A percentile compares a stretch with the other conserved stretches of the same genome.
phyloP scores from a whole-genome alignment of 257 asterid species.

The Henckelia pumila region DNA sequence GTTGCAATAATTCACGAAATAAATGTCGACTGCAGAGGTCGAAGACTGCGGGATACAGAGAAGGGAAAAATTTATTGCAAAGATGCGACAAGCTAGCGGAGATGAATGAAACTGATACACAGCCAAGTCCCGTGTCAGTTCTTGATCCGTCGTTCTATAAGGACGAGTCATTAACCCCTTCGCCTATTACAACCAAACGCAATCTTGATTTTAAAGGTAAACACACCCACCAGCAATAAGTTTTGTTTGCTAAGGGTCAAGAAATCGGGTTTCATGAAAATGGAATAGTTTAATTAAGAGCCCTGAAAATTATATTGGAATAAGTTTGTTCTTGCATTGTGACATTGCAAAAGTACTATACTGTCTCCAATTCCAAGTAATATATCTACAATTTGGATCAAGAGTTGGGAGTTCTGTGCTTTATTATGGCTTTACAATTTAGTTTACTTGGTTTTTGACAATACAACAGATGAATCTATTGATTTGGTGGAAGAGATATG shows the following conservation, averaged over 20 bases:
- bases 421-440: too few species aligned
- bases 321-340: not conserved
- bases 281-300: constrained; percentile 10
- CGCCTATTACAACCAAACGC: constrained; percentile 72
- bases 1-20: constrained; percentile 3
- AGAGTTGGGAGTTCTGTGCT: not conserved
- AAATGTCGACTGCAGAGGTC: constrained; percentile 44
- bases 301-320: not conserved
- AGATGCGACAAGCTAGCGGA: constrained; percentile 69
- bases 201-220: constrained; percentile 79
- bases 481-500: constrained; percentile 64
- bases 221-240: too few species aligned
- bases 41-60: constrained; percentile 60
- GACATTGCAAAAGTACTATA: not conserved
- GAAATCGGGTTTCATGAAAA: constrained; percentile 17
- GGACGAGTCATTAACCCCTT: constrained; percentile 76
- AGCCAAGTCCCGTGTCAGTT: constrained; percentile 94
- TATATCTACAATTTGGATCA: not conserved
- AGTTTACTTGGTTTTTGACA: not conserved
- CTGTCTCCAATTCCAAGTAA: not conserved
- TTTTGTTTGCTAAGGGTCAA: constrained; percentile 8
- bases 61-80: constrained; percentile 65
- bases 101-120: constrained; percentile 64
- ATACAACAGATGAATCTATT: constrained; percentile 41
- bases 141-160: constrained; percentile 85